Base-by-base conservation (phyloP, 1,284 basidiomycete genomes). In the Leccinum griseonigrum region DNA sequence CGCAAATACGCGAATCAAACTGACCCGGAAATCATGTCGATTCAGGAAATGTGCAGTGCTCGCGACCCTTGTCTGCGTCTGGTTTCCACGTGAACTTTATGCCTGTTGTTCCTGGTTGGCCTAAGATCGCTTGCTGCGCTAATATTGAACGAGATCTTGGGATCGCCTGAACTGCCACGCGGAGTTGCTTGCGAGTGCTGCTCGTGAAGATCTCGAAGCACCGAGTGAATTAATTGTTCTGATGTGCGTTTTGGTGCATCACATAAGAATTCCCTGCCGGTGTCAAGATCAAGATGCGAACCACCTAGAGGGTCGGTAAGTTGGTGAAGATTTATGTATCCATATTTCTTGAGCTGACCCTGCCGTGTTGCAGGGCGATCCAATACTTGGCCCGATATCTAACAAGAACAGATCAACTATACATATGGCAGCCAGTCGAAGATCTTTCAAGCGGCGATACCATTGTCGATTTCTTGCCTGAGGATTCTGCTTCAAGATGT, bases 171-270 rank as follows among this genome's bases (percentile, higher is more conserved):
- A 4, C 36, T 29, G 3, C 14, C 26, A 22, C 57, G 34, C 2
- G 26, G 3, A 3, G 26, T 9, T 8, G 31, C 56, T 4, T 60
- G 8, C 2, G 54, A 18, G 10, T 59, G 43, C 8, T 62, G 43
- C 38, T 68, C 63, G 6, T 65, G 67, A 7, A 81, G 67, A 59
- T 78, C 75, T 48, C 69, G 72, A 52, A 83, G 74, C 2, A 74
- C 74, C 1, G 73, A 74, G 65, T 77, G 76, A 56, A 83, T 83
- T 58, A 82, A 75, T 26, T 68, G 67, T 57, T 82, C 79, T 0
- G 81, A 82, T 2, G 79, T 82, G 29, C 81, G 81, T 62, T 77
- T 78, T 0, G 80, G 81, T 3, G 80, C 77, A 46, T 74, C 65
- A 80, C 77, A 68, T 79, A 81, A 36, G 76, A 69, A 43, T 67